Conservation (phyloP, 208 protist genomes). For the Trypanosomatidae sp. region DNA sequence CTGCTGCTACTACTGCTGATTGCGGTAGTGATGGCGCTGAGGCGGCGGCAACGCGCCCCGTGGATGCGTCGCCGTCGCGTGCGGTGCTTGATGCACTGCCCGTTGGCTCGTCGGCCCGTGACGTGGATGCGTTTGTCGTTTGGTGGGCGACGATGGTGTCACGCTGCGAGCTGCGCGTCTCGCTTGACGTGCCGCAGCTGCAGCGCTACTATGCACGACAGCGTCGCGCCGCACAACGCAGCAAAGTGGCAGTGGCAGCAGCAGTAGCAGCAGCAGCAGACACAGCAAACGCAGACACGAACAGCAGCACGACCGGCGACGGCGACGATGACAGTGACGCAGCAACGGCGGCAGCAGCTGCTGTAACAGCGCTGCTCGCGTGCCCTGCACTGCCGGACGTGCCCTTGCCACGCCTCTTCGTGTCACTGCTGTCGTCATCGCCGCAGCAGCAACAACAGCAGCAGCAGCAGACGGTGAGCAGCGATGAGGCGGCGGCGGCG, state of each 20-base stretch:
- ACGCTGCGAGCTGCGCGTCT: conserved; percentile 20
- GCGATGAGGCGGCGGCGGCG: conserved; percentile 19
- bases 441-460: conserved; percentile 1
- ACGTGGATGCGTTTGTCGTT: conserved; percentile 48
- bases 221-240: background rate
- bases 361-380: too few relatives aligned
- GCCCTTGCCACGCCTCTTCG: too few relatives aligned
- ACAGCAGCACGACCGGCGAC: background rate
- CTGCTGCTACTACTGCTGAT: background rate
- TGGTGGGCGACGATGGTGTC: conserved; percentile 50
- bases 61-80: conserved; percentile 24
- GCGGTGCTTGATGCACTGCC: conserved; percentile 18
- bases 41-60: background rate
- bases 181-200: conserved; percentile 30
- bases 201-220: conserved; percentile 7
- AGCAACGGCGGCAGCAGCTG: too few relatives aligned
- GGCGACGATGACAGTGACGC: background rate
- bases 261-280: background rate
- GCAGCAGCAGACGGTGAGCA: conserved; percentile 5
- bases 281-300: background rate
- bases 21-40: background rate
- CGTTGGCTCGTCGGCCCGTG: conserved; percentile 25
- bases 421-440: too few relatives aligned
- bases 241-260: background rate
- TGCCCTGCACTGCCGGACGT: too few relatives aligned